Base-by-base conservation (phyloP, 2,329 filamentous ascomycete species). In the Clonostachys byssicola region DNA sequence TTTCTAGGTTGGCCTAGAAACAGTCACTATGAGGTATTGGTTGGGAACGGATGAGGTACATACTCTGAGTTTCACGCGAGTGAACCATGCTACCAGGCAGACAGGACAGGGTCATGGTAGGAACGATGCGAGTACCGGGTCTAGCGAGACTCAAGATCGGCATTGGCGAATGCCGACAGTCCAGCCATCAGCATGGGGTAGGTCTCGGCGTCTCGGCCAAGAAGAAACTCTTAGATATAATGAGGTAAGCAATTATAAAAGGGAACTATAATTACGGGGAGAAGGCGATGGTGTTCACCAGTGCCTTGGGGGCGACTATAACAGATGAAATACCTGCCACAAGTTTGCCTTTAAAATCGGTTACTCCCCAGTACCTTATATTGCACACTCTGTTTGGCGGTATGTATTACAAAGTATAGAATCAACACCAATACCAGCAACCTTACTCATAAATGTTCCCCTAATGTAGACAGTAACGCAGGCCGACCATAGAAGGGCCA, bases 121-220 rank as follows among this genome's bases (percentile, higher is more conserved):
- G 13, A 6, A 38, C 6, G 6, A 38, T 38, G 16, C 35, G 12
- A 16, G 35, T 38, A 16, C 13, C 35, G 35, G 35, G 16, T 16
- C 13, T 13, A 6, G 35, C 62, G 61, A 34, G 60, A 56, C 12
- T 60, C 59, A 34, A 56, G 56, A 44, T 63, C 56, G 6, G 39
- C 47, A 14, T 60, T 61, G 3, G 59, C 54, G 43, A 62, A 70
- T 14, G 63, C 64, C 16, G 59, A 63, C 53, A 68, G 58, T 34
- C 59, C 63, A 30, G 67, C 63, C 12, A 68, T 55, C 33, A 68
- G 57, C 55, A 69, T 65, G 9, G 63, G 60, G 56, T 64, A 62
- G 6, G 61, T 61, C 46, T 65, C 57, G 14, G 65, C 57, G 43
- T 65, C 33, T 12, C 20, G 42, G 9, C 56, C 34, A 54, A 52